Conservation (phyloP, 768 basidiomycete genomes). For the Strobilomyces confusus region DNA sequence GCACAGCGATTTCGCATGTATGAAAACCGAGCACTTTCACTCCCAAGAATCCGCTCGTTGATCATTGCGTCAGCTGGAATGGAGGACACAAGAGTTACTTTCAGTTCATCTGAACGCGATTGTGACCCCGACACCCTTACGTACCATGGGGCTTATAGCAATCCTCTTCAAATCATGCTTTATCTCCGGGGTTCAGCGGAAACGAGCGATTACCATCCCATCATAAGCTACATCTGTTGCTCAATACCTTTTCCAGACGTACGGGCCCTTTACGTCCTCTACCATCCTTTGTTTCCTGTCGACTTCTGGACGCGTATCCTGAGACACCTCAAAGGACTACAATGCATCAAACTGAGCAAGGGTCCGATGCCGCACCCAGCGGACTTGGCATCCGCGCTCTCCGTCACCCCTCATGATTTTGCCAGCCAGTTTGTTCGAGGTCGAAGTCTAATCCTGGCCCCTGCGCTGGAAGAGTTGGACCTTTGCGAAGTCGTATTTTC, state of each 20-base stretch:
- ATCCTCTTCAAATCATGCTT: not conserved
- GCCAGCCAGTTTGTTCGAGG: no score
- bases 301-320: slow-evolving; percentile 7
- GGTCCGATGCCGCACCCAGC: not conserved
- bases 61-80: not conserved
- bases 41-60: not conserved
- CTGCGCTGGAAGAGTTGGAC: not conserved
- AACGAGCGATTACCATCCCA: no score
- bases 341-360: not conserved
- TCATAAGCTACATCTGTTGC: not conserved
- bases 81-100: not conserved
- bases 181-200: no score
- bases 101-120: not conserved
- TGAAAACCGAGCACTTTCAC: not conserved
- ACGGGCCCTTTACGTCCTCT: not conserved
- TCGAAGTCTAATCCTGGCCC: not conserved
- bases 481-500: not conserved
- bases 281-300: not conserved
- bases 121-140: no score
- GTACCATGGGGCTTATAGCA: no score
- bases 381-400: not conserved
- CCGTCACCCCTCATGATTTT: not conserved
- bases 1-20: not conserved
- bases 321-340: not conserved
- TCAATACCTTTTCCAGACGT: not conserved